Evolutionary conservation across 306 rosid genomes (phyloP).

Genomic region (Herpetospermum pedunculosum): DNA sequence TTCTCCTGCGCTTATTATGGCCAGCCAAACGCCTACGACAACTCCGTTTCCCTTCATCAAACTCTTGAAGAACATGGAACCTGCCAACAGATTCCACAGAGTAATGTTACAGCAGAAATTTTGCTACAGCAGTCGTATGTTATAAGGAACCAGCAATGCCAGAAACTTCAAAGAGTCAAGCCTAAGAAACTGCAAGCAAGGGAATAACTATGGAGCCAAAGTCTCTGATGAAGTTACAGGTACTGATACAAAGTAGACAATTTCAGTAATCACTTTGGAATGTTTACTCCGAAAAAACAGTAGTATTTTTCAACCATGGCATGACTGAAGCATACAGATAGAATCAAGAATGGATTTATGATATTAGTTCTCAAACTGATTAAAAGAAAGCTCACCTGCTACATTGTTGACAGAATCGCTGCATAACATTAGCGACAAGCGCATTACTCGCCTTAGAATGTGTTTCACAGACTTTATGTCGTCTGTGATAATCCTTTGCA

Average conservation of each 20-base stretch:
- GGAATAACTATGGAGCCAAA: slow-evolving; percentile 7
- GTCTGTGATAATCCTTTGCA: slow-evolving; percentile 75
- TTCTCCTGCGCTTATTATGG: slow-evolving; percentile 78
- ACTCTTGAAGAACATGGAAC: slow-evolving; percentile 87
- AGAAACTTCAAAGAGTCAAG: not conserved
- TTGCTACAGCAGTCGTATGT: slow-evolving; percentile 4
- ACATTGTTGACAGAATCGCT: slow-evolving; percentile 94
- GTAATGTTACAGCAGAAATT: slow-evolving; percentile 15
- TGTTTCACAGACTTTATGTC: slow-evolving; percentile 86
- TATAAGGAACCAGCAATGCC: not conserved
- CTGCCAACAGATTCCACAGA: slow-evolving; percentile 34
- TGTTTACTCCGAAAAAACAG: not conserved
- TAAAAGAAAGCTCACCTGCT: slow-evolving; percentile 52
- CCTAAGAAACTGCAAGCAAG: not conserved
- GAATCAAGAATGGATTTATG: not conserved
- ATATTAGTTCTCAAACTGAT: not conserved
- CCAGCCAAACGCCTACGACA: slow-evolving; percentile 90
- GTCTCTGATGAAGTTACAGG: not conserved
- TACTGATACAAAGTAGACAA: not conserved
- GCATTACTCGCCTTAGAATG: slow-evolving; percentile 86
- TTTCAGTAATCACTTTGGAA: not conserved
- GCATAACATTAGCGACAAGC: slow-evolving; percentile 64
- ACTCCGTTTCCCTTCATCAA: slow-evolving; percentile 92
- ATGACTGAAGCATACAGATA: not conserved
- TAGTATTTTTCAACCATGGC: not conserved